Conservation (phyloP, 306 rosid species). For the Medicago truncatula region DNA sequence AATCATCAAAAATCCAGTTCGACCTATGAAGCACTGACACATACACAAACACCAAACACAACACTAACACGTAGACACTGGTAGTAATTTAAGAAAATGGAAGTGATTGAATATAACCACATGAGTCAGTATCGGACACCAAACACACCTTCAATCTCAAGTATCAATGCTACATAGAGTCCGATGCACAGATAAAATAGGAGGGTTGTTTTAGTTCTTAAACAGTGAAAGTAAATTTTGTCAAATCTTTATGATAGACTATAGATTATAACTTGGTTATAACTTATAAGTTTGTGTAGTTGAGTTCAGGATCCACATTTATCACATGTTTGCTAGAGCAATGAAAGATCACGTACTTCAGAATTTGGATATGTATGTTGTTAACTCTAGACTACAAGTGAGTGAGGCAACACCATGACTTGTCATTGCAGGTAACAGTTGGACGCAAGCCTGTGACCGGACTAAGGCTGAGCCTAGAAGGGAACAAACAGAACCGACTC, state of each 20-base stretch:
- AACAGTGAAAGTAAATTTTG: neutral
- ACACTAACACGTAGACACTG: neutral
- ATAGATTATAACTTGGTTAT: conserved; percentile 7
- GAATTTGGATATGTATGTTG: neutral
- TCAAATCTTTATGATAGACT: neutral
- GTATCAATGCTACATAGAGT: neutral
- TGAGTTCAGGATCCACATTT: conserved; percentile 1
- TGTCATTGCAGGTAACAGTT: conserved; percentile 81
- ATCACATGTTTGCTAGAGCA: neutral
- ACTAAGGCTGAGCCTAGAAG: conserved; percentile 87
- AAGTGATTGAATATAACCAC: neutral
- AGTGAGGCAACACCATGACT: conserved; percentile 31
- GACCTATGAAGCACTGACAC: neutral
- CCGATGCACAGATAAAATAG: neutral
- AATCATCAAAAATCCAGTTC: neutral
- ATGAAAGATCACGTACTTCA: conserved; percentile 1
- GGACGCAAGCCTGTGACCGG: conserved; percentile 99
- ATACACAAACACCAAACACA: neutral
- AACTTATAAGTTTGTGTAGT: neutral
- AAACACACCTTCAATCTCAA: neutral
- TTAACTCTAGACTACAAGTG: conserved; percentile 32
- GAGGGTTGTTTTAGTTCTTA: neutral
- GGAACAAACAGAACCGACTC: conserved; percentile 85
- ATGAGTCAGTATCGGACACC: neutral
- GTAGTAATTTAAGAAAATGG: neutral